These are phyloP conservation scores for Tetracentron sinense DNA, from an alignment of 164 flowering plant species.

Conservation along the genomic window DNA sequence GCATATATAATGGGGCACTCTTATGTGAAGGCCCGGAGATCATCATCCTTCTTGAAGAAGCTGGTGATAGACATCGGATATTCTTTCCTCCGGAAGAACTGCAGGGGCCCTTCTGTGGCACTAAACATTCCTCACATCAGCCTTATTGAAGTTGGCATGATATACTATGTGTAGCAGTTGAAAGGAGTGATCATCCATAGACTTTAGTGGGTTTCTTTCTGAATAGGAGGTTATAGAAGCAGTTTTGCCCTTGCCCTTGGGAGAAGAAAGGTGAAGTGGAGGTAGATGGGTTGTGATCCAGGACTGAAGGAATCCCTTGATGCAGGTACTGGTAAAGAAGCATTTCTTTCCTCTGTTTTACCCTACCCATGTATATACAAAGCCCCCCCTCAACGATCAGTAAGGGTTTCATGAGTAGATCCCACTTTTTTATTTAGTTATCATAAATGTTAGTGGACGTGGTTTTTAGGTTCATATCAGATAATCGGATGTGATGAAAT, in stretches of 20 bases:
- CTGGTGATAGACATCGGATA: constrained; percentile 43
- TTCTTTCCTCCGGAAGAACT: constrained; percentile 49
- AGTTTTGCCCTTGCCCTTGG: neutral
- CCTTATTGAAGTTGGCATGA: constrained; percentile 53
- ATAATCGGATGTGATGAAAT: no score
- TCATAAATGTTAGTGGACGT: no score
- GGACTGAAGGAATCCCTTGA: no score
- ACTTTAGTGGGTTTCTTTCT: neutral
- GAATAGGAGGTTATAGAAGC: neutral
- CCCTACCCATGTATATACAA: no score
- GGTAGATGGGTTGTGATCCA: no score
- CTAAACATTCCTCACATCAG: constrained; percentile 53
- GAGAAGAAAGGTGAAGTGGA: neutral
- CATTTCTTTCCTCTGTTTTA: no score
- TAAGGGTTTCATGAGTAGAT: no score
- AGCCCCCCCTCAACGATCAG: no score
- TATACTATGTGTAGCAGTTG: constrained; percentile 36
- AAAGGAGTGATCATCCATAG: neutral
- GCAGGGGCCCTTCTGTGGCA: constrained; percentile 52
- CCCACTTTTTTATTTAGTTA: no score
- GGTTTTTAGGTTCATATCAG: no score
- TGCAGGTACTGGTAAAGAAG: no score
- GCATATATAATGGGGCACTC: constrained; percentile 55
- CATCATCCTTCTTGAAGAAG: constrained; percentile 45
- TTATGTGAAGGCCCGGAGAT: constrained; percentile 42